A percentile compares a stretch with the other conserved stretches of the same genome.
Evolutionary conservation across 2,329 filamentous ascomycete genomes (phyloP).

Genomic region (Endocalyx cinctus): DNA sequence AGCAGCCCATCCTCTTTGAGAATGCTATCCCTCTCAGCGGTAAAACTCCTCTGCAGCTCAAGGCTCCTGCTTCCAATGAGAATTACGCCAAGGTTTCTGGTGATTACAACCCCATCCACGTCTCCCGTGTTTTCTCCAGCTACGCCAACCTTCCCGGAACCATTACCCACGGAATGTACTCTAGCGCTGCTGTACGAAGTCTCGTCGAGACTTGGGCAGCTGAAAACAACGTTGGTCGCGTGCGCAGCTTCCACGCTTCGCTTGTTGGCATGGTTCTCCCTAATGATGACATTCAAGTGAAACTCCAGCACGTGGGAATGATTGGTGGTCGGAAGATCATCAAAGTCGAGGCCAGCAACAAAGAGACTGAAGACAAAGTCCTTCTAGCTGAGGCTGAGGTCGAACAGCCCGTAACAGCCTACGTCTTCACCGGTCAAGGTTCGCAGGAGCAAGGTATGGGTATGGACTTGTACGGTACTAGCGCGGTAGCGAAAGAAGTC

Average conservation of each 20-base stretch:
- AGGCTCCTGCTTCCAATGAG: slow-evolving; percentile 93
- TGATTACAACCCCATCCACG: slow-evolving; percentile 98
- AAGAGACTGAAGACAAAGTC: slow-evolving; percentile 94
- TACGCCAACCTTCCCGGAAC: slow-evolving; percentile 95
- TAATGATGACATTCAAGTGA: slow-evolving; percentile 91
- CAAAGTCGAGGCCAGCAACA: slow-evolving; percentile 95
- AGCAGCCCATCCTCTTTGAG: slow-evolving; percentile 95
- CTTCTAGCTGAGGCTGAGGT: slow-evolving; percentile 93
- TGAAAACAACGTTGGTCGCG: slow-evolving; percentile 96
- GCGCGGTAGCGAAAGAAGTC: slow-evolving; percentile 89
- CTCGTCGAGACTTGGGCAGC: slow-evolving; percentile 98
- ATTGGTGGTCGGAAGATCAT: slow-evolving; percentile 98
- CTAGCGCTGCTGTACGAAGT: slow-evolving; percentile 90
- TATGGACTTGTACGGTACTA: slow-evolving; percentile 96
- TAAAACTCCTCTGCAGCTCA: slow-evolving; percentile 81
- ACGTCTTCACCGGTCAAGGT: slow-evolving; percentile 97
- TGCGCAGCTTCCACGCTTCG: slow-evolving; percentile 93
- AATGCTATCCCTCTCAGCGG: slow-evolving; percentile 94
- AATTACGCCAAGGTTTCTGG: slow-evolving; percentile 96
- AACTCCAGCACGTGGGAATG: slow-evolving; percentile 96
- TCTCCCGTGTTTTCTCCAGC: slow-evolving; percentile 91
- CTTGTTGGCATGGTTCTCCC: slow-evolving; percentile 98
- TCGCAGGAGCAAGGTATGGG: slow-evolving; percentile 99
- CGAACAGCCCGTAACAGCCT: slow-evolving; percentile 92
- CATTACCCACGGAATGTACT: slow-evolving; percentile 99